Evolutionary conservation across 1,284 basidiomycete genomes (phyloP), one percentile per base, ranked within the genome.

Genomic region (Leccinum angustisporum): DNA sequence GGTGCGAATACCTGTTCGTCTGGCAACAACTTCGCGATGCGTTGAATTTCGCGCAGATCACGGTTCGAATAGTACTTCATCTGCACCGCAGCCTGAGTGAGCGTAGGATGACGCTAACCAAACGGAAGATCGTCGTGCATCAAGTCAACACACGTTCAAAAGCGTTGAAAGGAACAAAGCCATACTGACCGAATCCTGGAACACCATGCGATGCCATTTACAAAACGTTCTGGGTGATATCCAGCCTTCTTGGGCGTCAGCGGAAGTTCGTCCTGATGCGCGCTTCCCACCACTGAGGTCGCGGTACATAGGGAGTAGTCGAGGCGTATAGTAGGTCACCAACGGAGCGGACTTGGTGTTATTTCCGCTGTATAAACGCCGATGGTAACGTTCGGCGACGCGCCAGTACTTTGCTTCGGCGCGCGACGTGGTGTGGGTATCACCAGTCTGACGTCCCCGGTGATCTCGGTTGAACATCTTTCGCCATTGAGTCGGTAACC

Each of bases 181-280:
- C 2, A 2, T 18, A 66, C 78, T 60, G 52, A 80, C 79, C 67
- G 75, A 61, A 18, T 70, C 67, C 38, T 62, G 74, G 56, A 74
- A 79, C 18, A 79, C 77, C 72, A 80, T 76, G 16, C 72, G 67
- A 51, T 80, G 77, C 79, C 78, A 80, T 57, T 80, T 80, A 57
- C 75, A 78, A 64, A 75, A 79, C 11, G 64, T 68, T 50, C 59
- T 69, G 10, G 73, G 67, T 1, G 78, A 67, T 46, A 79, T 61
- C 14, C 62, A 58, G 27, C 67, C 65, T 36, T 36, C 62, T 9
- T 34, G 55, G 0, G 36, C 48, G 4, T 63, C 66, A 31, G 21
- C 11, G n/a, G 54, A 38, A 14, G 11, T 27, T 2, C 51, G 57
- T 25, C 54, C 63, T 4, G 51, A 57, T 7, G 18, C 13, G 25